These are phyloP conservation scores for Zychaea mexicana DNA, from an alignment of 371 early-diverging fungal genomes.

Conservation along the genomic window DNA sequence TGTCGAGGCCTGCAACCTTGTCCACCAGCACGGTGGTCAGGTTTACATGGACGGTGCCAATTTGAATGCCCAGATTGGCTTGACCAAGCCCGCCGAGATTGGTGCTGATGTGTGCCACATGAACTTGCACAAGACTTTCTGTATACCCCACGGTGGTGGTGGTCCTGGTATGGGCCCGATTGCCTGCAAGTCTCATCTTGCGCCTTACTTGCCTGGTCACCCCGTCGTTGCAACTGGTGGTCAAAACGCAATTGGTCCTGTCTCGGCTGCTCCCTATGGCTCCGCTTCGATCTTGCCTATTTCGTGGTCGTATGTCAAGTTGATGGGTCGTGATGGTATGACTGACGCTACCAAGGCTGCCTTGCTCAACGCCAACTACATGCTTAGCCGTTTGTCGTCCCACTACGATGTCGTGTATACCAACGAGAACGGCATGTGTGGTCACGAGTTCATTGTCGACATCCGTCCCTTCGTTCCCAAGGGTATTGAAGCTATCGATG, in stretches of 20 bases:
- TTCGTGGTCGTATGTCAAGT: constrained; percentile 96
- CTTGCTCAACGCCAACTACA: constrained; percentile 97
- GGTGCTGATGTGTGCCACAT: constrained; percentile 98
- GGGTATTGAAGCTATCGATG: constrained; percentile 91
- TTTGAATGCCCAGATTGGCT: constrained; percentile 97
- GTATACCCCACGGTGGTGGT: constrained; percentile 98
- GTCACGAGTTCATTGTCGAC: constrained; percentile 98
- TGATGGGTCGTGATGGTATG: constrained; percentile 94
- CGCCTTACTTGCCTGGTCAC: constrained; percentile 93
- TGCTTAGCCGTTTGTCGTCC: constrained; percentile 84
- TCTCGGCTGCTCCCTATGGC: constrained; percentile 96
- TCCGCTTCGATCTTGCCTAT: constrained; percentile 95
- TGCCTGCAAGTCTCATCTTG: constrained; percentile 83
- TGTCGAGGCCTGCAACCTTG: constrained; percentile 81
- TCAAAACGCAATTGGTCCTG: constrained; percentile 84
- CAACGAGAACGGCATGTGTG: constrained; percentile 92
- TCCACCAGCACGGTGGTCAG: constrained; percentile 92
- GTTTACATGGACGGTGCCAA: constrained; percentile 99
- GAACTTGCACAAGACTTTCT: constrained; percentile 98
- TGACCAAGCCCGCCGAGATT: constrained; percentile 93
- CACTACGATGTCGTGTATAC: constrained; percentile 92
- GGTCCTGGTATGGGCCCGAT: constrained; percentile 98
- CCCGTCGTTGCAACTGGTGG: constrained; percentile 79
- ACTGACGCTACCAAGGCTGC: constrained; percentile 86
- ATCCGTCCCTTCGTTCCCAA: constrained; percentile 83